Evolutionary conservation across 169 alveolate genomes (phyloP).

Genomic region (Plasmodium inui): DNA sequence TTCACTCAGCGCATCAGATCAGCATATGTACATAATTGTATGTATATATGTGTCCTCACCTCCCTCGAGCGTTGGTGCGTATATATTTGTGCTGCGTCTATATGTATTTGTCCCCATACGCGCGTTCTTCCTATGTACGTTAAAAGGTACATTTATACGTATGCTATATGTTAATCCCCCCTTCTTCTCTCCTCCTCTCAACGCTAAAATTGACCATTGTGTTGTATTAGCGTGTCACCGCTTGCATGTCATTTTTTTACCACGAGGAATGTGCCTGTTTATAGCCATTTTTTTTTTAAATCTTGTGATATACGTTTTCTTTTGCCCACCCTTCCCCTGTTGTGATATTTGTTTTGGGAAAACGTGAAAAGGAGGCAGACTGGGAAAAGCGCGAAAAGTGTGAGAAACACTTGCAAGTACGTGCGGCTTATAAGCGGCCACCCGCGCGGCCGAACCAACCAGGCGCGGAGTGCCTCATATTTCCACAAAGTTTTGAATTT

Average conservation of each 20-base stretch:
- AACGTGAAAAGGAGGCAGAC: not conserved
- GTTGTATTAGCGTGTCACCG: not conserved
- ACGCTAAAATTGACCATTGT: not conserved
- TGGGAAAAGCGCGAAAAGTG: not conserved
- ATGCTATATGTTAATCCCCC: not conserved
- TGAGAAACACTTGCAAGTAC: not conserved
- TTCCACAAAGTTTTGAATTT: not conserved
- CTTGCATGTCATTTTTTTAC: not conserved
- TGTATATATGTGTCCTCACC: constrained; percentile 1
- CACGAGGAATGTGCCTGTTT: not conserved
- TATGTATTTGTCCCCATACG: not conserved
- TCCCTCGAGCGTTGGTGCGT: not conserved
- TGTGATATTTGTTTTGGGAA: not conserved
- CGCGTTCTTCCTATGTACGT: not conserved
- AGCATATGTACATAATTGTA: constrained; percentile 13
- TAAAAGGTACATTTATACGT: not conserved
- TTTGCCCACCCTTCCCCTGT: not conserved
- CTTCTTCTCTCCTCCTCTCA: not conserved
- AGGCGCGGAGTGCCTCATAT: not conserved
- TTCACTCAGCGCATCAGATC: not conserved
- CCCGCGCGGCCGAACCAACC: not conserved
- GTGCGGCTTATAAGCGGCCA: not conserved
- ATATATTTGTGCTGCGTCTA: not conserved
- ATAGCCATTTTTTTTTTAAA: not conserved
- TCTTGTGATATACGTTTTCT: not conserved